Conservation (phyloP, 2,329 filamentous ascomycete species). For the Colletotrichum ledebouriae region DNA sequence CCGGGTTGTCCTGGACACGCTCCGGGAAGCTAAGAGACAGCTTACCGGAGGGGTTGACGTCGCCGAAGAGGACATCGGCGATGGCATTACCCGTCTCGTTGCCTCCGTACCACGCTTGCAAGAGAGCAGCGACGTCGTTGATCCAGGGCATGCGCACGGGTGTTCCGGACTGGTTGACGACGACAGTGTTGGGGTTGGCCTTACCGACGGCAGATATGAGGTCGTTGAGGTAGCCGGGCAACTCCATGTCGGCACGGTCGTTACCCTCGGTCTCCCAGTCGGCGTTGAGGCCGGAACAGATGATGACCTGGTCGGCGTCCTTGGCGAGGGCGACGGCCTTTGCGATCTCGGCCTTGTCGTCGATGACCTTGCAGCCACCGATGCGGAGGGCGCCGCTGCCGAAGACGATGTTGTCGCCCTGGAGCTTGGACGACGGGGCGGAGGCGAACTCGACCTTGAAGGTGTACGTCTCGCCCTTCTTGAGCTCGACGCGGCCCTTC, state of each 20-base stretch:
- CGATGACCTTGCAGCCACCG: slow-evolving; percentile 70
- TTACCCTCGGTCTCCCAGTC: slow-evolving; percentile 82
- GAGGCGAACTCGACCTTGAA: slow-evolving; percentile 72
- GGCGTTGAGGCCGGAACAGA: slow-evolving; percentile 79
- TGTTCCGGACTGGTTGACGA: slow-evolving; percentile 79
- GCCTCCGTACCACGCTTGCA: slow-evolving; percentile 84
- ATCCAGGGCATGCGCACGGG: slow-evolving; percentile 77
- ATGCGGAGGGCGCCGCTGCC: slow-evolving; percentile 73
- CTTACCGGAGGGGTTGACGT: slow-evolving; percentile 79
- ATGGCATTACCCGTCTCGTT: slow-evolving; percentile 82
- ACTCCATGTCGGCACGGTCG: slow-evolving; percentile 79
- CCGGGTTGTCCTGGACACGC: slow-evolving; percentile 75
- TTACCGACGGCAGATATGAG: slow-evolving; percentile 76
- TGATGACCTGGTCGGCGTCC: slow-evolving; percentile 80
- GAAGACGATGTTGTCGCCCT: slow-evolving; percentile 63
- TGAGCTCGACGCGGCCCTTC: slow-evolving; percentile 68
- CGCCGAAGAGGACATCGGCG: slow-evolving; percentile 77
- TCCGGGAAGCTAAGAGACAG: slow-evolving; percentile 78
- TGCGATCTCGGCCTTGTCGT: slow-evolving; percentile 70
- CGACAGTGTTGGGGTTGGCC: slow-evolving; percentile 73
- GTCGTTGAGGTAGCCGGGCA: slow-evolving; percentile 76
- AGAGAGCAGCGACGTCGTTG: slow-evolving; percentile 63
- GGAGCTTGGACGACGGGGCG: slow-evolving; percentile 68
- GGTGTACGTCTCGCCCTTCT: slow-evolving; percentile 70
- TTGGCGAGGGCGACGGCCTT: slow-evolving; percentile 77